Conservation (phyloP, 192 early-diverging fungal genomes). For the Pilobolus umbonatus region DNA sequence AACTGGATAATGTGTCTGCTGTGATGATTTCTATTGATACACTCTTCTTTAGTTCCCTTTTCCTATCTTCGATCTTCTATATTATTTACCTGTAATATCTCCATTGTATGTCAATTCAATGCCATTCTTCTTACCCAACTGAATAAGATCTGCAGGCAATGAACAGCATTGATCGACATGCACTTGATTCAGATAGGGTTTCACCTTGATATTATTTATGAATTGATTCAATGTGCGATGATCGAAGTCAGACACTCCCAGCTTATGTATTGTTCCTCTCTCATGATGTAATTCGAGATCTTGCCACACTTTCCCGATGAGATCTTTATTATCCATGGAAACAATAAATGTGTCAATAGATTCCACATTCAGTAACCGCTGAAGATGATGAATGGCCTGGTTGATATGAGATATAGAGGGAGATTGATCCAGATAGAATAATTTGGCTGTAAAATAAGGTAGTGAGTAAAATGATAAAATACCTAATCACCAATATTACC, state of each 20-base stretch:
- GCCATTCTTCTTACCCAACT: slow-evolving; percentile 35
- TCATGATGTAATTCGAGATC: slow-evolving; percentile 31
- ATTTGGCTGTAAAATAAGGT: slow-evolving; percentile 31
- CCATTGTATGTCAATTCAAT: slow-evolving; percentile 44
- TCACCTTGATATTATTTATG: slow-evolving; percentile 18
- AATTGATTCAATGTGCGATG: slow-evolving; percentile 33
- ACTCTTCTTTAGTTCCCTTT: not conserved
- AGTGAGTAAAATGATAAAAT: slow-evolving; percentile 29
- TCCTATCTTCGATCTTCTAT: not conserved
- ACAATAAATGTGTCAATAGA: slow-evolving; percentile 33
- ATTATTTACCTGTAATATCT: slow-evolving; percentile 38
- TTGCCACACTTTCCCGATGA: slow-evolving; percentile 31
- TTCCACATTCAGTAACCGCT: slow-evolving; percentile 21
- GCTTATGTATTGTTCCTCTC: slow-evolving; percentile 31
- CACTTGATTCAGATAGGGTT: slow-evolving; percentile 46
- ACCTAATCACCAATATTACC: slow-evolving; percentile 17
- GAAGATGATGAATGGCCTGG: slow-evolving; percentile 19
- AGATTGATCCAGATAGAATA: slow-evolving; percentile 22
- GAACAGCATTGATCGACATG: slow-evolving; percentile 43
- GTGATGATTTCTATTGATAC: slow-evolving; percentile 39
- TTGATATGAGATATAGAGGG: slow-evolving; percentile 6
- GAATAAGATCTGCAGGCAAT: slow-evolving; percentile 40
- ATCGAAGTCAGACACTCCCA: slow-evolving; percentile 47
- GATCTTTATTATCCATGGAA: slow-evolving; percentile 7
- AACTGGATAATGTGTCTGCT: slow-evolving; percentile 27